Conservation (phyloP, 441 rosid genomes). For the Biscutella laevigata region DNA sequence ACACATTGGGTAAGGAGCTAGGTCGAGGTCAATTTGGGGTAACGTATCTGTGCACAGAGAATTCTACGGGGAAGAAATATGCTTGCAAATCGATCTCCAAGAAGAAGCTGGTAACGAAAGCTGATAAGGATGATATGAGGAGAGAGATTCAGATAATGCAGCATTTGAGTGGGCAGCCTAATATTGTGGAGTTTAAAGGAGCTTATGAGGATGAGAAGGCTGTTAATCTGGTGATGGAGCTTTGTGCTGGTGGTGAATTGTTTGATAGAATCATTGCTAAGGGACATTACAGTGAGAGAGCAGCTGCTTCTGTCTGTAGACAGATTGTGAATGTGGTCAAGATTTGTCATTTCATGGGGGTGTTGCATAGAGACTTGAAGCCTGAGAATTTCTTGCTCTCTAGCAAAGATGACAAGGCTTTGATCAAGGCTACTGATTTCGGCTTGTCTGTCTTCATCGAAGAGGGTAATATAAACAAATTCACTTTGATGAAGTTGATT, state of each 20-base stretch:
- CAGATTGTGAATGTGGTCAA: slow-evolving; percentile 48
- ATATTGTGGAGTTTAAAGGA: slow-evolving; percentile 48
- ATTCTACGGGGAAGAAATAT: slow-evolving; percentile 36
- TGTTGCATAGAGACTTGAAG: slow-evolving; percentile 52
- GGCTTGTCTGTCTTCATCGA: slow-evolving; percentile 49
- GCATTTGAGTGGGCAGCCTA: slow-evolving; percentile 55
- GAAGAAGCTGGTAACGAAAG: slow-evolving; percentile 44
- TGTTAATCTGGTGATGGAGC: slow-evolving; percentile 49
- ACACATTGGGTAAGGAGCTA: slow-evolving; percentile 39
- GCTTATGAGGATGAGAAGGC: slow-evolving; percentile 48
- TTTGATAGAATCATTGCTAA: slow-evolving; percentile 48
- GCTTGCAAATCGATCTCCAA: slow-evolving; percentile 54
- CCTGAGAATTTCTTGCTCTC: slow-evolving; percentile 53
- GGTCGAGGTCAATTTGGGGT: slow-evolving; percentile 62
- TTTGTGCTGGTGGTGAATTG: slow-evolving; percentile 52
- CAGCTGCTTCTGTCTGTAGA: slow-evolving; percentile 45
- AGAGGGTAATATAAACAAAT: slow-evolving; percentile 27
- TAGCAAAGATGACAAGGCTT: slow-evolving; percentile 42
- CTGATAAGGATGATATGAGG: slow-evolving; percentile 44
- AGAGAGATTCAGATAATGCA: slow-evolving; percentile 60
- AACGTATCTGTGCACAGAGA: slow-evolving; percentile 53
- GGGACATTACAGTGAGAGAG: slow-evolving; percentile 44
- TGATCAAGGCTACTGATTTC: slow-evolving; percentile 50
- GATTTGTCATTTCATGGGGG: slow-evolving; percentile 51
- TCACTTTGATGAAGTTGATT: not conserved